phyloP scores from a whole-genome alignment of 2,329 filamentous ascomycete species.

The Bisporella sp. region DNA sequence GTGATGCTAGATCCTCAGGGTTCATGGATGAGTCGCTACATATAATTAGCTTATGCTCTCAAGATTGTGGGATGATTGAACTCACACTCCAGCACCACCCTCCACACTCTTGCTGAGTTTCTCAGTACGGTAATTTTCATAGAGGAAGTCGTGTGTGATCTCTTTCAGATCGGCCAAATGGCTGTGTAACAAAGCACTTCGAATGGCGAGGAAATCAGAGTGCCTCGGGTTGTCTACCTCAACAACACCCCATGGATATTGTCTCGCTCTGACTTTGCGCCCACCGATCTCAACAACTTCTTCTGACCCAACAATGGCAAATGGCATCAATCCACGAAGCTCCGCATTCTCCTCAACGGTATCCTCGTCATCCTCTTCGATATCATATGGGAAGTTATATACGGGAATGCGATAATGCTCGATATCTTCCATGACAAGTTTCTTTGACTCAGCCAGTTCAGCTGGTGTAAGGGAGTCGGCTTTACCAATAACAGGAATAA shows the following conservation, averaged over 20 bases:
- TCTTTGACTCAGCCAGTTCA: constrained; percentile 98
- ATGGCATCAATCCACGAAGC: constrained; percentile 94
- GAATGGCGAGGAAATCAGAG: constrained; percentile 96
- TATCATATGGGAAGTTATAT: constrained; percentile 99
- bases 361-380: constrained; percentile 98
- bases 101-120: constrained; percentile 99
- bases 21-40: constrained; percentile 82
- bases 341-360: constrained; percentile 99
- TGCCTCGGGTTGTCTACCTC: constrained; percentile 99
- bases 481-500: constrained; percentile 97
- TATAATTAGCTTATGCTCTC: constrained; percentile 27
- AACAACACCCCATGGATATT: constrained; percentile 98
- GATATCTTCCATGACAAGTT: constrained; percentile 99
- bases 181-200: constrained; percentile 93
- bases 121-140: constrained; percentile 99
- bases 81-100: constrained; percentile 79
- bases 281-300: constrained; percentile 92
- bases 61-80: constrained; percentile 27
- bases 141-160: constrained; percentile 99
- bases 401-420: constrained; percentile 99
- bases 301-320: constrained; percentile 96
- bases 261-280: constrained; percentile 84
- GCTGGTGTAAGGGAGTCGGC: constrained; percentile 94
- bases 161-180: constrained; percentile 98
- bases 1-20: constrained; percentile 91